Conservation (phyloP, 768 basidiomycete species). For the Trametes sanguinea region DNA sequence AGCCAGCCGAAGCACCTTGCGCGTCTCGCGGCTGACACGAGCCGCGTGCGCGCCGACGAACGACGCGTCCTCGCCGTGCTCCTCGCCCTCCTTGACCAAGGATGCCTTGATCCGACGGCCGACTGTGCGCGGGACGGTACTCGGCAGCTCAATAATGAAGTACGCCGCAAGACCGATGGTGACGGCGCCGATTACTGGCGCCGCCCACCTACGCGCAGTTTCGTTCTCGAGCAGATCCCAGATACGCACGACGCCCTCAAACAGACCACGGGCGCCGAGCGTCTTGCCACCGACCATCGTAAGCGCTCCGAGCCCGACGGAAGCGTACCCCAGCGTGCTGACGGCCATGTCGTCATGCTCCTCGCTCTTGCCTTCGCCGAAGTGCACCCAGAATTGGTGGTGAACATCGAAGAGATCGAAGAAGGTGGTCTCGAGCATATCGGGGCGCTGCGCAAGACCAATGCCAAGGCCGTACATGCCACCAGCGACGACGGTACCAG, state of each 20-base stretch:
- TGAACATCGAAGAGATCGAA: slow-evolving; percentile 86
- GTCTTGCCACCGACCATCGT: slow-evolving; percentile 88
- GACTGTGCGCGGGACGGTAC: slow-evolving; percentile 84
- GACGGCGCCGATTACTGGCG: slow-evolving; percentile 78
- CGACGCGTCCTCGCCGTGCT: slow-evolving; percentile 47
- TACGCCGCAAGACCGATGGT: slow-evolving; percentile 76
- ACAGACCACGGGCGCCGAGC: slow-evolving; percentile 69
- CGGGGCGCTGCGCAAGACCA: slow-evolving; percentile 73
- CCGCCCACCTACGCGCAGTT: slow-evolving; percentile 80
- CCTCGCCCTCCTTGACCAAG: slow-evolving; percentile 51
- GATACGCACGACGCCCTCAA: slow-evolving; percentile 78
- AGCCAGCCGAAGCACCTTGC: slow-evolving; percentile 89
- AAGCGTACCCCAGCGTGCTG: slow-evolving; percentile 71
- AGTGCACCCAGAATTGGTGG: slow-evolving; percentile 73
- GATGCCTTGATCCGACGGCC: slow-evolving; percentile 79
- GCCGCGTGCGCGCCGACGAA: slow-evolving; percentile 70
- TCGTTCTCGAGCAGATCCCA: slow-evolving; percentile 82
- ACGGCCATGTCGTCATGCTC: slow-evolving; percentile 46
- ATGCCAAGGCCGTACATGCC: slow-evolving; percentile 80
- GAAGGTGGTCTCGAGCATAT: slow-evolving; percentile 78
- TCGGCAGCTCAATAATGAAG: slow-evolving; percentile 84
- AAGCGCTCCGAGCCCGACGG: slow-evolving; percentile 80
- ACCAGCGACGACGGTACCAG: slow-evolving; percentile 69
- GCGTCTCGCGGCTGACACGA: slow-evolving; percentile 79
- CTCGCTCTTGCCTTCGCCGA: slow-evolving; percentile 55